Evolutionary conservation across 2,329 filamentous ascomycete species (phyloP).

Genomic region (Colletotrichum chlorophyti): DNA sequence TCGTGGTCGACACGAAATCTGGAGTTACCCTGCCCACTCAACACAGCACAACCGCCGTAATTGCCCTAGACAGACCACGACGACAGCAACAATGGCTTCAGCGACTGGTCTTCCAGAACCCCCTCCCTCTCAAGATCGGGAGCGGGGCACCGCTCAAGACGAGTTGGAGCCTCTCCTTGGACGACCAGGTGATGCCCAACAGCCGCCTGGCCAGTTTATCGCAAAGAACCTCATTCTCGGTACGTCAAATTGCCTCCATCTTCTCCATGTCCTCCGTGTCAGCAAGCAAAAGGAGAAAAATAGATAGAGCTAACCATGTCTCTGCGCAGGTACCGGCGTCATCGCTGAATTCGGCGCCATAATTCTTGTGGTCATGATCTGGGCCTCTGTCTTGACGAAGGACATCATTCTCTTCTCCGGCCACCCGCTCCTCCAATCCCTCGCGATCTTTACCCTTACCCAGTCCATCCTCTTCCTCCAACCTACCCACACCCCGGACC

Average conservation of each 20-base stretch:
- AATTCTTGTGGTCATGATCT: conserved; percentile 78
- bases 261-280: too few species aligned
- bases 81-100: conserved; percentile 71
- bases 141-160: conserved; percentile 34
- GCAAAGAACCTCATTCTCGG: conserved; percentile 77
- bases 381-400: conserved; percentile 76
- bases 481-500: conserved; percentile 77
- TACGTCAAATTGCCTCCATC: too few species aligned
- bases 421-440: conserved; percentile 76
- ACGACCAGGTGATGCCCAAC: conserved; percentile 74
- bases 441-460: conserved; percentile 76
- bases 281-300: too few species aligned
- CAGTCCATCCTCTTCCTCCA: conserved; percentile 87
- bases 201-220: conserved; percentile 69
- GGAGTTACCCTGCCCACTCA: too few species aligned
- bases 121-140: conserved; percentile 33
- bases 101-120: conserved; percentile 70
- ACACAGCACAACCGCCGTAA: background rate
- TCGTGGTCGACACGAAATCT: too few species aligned
- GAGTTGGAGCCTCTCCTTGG: conserved; percentile 55
- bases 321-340: conserved; percentile 73
- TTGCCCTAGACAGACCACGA: background rate
- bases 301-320: conserved; percentile 23
- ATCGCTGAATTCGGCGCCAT: conserved; percentile 81
- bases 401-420: conserved; percentile 82